Evolutionary conservation across 2,329 filamentous ascomycete genomes (phyloP).

Genomic region (Cordyceps cateniannulata): DNA sequence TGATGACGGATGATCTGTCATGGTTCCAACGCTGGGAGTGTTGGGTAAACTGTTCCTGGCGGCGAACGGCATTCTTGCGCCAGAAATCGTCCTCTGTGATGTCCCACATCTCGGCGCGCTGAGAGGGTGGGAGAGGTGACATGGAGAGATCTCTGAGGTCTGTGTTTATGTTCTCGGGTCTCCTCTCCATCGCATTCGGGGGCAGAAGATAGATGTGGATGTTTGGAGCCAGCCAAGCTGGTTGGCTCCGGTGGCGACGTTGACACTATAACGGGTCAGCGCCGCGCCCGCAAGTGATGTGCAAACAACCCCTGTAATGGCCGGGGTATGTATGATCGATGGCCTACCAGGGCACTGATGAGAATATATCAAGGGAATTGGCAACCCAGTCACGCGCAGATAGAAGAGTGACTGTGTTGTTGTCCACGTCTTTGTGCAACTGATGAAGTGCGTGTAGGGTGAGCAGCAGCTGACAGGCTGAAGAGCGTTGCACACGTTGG

Average conservation of each 20-base stretch:
- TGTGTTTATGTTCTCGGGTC: not conserved
- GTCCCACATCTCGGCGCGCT: constrained; percentile 23
- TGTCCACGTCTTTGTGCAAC: not conserved
- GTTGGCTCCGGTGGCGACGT: not conserved
- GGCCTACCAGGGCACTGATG: not conserved
- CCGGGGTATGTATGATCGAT: not conserved
- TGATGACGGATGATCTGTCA: not conserved
- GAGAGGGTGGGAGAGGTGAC: not conserved
- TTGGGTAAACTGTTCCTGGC: constrained; percentile 19
- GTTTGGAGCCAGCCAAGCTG: not conserved
- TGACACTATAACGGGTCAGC: not conserved
- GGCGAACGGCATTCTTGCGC: constrained; percentile 22
- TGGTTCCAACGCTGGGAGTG: constrained; percentile 17
- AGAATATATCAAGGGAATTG: not conserved
- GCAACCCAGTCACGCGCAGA: not conserved
- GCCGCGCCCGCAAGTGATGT: not conserved
- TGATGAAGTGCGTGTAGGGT: not conserved
- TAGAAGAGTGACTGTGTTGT: not conserved
- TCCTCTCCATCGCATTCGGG: not conserved
- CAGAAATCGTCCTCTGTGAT: constrained; percentile 31
- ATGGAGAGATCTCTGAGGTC: not conserved
- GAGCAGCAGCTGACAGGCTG: not conserved
- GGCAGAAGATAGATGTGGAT: not conserved
- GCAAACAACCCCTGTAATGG: not conserved
- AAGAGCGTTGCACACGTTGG: not conserved